Conservation (phyloP, 2,329 filamentous ascomycete genomes). For the Cordyceps cateniannulata region DNA sequence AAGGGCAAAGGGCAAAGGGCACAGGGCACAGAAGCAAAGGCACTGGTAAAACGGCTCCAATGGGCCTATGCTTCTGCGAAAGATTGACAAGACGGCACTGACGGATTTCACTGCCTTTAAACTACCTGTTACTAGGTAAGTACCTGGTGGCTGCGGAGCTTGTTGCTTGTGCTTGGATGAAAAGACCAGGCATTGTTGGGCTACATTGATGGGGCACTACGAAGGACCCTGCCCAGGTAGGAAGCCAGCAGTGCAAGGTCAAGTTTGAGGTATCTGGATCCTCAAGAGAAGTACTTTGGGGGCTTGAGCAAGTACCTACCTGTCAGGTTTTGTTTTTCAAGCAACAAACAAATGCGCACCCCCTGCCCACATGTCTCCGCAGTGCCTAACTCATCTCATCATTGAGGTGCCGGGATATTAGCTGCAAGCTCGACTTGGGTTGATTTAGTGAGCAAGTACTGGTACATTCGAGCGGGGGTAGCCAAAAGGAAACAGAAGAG, state of each 20-base stretch:
- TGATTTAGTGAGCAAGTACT: conserved; percentile 1
- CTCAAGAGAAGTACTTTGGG: background rate
- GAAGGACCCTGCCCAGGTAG: background rate
- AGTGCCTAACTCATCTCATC: background rate
- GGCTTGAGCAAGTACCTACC: conserved; percentile 4
- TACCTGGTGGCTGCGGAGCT: background rate
- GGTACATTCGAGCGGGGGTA: conserved; percentile 6
- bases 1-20: background rate
- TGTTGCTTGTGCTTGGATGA: background rate
- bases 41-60: too few species aligned
- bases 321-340: background rate
- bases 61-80: too few species aligned
- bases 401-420: background rate
- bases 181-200: too few species aligned
- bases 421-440: background rate
- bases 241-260: too few species aligned
- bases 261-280: background rate
- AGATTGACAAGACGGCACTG: background rate
- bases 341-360: background rate
- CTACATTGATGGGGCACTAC: too few species aligned
- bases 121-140: background rate
- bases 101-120: background rate
- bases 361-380: background rate
- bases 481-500: background rate
- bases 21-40: too few species aligned